A percentile compares a stretch with the other conserved stretches of the same genome.
Evolutionary conservation across 225 moss, liverwort and hornwort species (phyloP).

Genomic region (Antitrichia curtipendula): DNA sequence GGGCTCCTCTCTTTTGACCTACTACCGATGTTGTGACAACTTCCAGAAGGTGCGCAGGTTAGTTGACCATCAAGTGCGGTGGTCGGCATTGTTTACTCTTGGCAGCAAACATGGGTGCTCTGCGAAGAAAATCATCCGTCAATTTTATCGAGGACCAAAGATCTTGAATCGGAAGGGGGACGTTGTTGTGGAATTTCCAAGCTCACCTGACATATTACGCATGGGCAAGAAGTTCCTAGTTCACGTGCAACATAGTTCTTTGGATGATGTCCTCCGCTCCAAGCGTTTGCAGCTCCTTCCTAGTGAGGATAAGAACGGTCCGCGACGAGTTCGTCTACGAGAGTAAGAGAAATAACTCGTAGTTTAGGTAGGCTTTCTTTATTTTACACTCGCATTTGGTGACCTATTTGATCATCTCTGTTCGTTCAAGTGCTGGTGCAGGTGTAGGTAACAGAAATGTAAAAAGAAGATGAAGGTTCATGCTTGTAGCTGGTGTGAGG

Average conservation of each 20-base stretch:
- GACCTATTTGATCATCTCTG: background rate
- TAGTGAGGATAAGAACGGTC: conserved; percentile 18
- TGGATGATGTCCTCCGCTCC: conserved; percentile 40
- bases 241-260: conserved; percentile 5
- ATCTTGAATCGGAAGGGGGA: conserved; percentile 17
- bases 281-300: conserved; percentile 25
- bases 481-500: background rate
- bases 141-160: conserved; percentile 22
- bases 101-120: conserved; percentile 46
- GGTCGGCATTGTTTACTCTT: conserved; percentile 56
- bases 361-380: background rate
- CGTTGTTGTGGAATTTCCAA: conserved; percentile 38
- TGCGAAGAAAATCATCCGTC: conserved; percentile 26
- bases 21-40: conserved; percentile 59
- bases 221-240: conserved; percentile 41
- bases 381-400: background rate
- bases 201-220: conserved; percentile 24
- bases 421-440: background rate
- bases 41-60: conserved; percentile 46
- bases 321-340: conserved; percentile 11
- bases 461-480: background rate
- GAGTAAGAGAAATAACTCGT: background rate
- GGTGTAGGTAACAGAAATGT: background rate
- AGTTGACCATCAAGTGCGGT: conserved; percentile 53
- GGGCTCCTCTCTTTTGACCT: conserved; percentile 22